Base-by-base conservation (phyloP, 1,284 basidiomycete genomes). In the Garcileccinum viscosum region DNA sequence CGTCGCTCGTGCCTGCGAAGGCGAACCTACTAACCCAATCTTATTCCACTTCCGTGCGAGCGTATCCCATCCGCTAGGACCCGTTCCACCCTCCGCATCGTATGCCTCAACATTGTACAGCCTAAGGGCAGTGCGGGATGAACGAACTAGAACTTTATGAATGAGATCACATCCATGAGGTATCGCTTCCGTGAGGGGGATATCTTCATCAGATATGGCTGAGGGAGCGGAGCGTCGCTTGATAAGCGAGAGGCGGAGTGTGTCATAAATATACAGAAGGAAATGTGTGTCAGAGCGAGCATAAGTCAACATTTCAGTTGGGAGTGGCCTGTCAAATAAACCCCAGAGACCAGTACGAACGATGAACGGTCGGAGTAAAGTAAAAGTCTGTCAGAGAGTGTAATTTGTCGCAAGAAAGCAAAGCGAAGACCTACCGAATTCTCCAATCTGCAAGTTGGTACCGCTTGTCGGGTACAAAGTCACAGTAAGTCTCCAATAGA, bases 371-470 rank as follows among this genome's bases (percentile, higher is more conserved):
- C 42, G 2, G 50, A 33, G 42, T 27, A 11, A n/a, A 24, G 32
- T 9, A 50, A 3, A 53, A 32, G 38, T 33, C 17, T 37, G 24
- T 68, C 38, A 76, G 60, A 14, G 9, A 58, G 58, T 37, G 37
- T 53, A 14, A 9, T n/a, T n/a, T 9, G 8, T 37, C 27, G 44
- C 32, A 61, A 33, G 22, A 53, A 59, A 67, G 60, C 2, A 35
- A 65, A 64, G n/a, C 9, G 11, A 63, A 62, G 17, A 75, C 86
- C 32, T 68, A 92, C 92, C 94, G 88, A 74, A 98, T 95, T 33
- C 97, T 90, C 97, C 97, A 99, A 80, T 99, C 97, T 14, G 97
- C 97, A 22, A 96, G 85, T 79, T 99, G 97, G 78, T 97, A 99
- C 27, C 95, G 89, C 82, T 99, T 99, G 83, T 99, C 97, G 0